A percentile compares a stretch with the other conserved stretches of the same genome.
These are phyloP conservation scores for Exophiala spinifera DNA, from an alignment of 2,329 filamentous ascomycete species.

Conservation along the genomic window DNA sequence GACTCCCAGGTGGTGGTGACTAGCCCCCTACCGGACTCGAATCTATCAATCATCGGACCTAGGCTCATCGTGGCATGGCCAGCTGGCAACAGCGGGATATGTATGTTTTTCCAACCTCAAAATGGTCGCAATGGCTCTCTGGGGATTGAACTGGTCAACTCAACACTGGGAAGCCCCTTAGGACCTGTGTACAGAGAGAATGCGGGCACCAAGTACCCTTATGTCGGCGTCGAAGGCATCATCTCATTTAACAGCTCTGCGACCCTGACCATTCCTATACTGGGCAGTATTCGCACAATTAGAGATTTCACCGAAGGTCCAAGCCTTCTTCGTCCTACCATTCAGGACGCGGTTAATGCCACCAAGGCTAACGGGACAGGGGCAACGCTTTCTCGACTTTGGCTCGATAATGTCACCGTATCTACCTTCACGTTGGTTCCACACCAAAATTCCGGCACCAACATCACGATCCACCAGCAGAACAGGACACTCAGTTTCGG, in stretches of 20 bases:
- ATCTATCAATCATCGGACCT: slow-evolving; percentile 55
- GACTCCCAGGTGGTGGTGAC: slow-evolving; percentile 61
- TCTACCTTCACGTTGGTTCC: slow-evolving; percentile 52
- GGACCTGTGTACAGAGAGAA: slow-evolving; percentile 43
- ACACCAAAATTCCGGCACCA: slow-evolving; percentile 16
- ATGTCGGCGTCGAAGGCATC: slow-evolving; percentile 53
- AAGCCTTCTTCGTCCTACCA: slow-evolving; percentile 49
- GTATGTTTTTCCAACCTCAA: slow-evolving; percentile 55
- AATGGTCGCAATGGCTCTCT: slow-evolving; percentile 55
- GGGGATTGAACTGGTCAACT: slow-evolving; percentile 52
- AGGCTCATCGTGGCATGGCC: slow-evolving; percentile 64
- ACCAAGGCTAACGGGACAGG: slow-evolving; percentile 41
- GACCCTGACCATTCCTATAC: slow-evolving; percentile 53
- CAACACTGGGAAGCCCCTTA: slow-evolving; percentile 46
- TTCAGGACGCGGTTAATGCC: slow-evolving; percentile 55
- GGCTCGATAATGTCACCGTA: slow-evolving; percentile 62
- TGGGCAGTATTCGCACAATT: slow-evolving; percentile 62
- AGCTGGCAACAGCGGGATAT: slow-evolving; percentile 61
- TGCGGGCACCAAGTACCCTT: slow-evolving; percentile 36
- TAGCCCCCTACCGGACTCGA: slow-evolving; percentile 52
- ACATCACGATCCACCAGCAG: slow-evolving; percentile 38
- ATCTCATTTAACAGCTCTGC: slow-evolving; percentile 59
- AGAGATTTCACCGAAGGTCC: slow-evolving; percentile 61
- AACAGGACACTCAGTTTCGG: slow-evolving; percentile 48
- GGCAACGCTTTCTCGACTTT: slow-evolving; percentile 51